Evolutionary conservation across 2,329 filamentous ascomycete species (phyloP).

Genomic region (Volutella citrinella): DNA sequence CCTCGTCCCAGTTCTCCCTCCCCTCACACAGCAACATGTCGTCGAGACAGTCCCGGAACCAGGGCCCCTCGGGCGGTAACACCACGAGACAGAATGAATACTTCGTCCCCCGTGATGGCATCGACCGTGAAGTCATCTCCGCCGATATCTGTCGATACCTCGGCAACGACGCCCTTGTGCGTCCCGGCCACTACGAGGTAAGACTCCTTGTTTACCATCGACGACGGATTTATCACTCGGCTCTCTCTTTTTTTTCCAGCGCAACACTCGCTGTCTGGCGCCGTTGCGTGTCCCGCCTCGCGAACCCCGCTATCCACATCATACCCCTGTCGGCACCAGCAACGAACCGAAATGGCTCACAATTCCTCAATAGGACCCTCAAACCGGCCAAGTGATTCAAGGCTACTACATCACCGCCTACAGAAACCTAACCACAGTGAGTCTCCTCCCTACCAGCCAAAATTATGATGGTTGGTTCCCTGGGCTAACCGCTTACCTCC

Average conservation of each 20-base stretch:
- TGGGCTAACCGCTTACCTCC: too few species aligned
- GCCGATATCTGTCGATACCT: conserved; percentile 82
- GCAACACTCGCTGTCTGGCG: conserved; percentile 7
- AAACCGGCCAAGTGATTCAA: conserved; percentile 58
- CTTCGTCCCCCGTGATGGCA: conserved; percentile 76
- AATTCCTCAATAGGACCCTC: conserved; percentile 42
- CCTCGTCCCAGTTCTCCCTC: too few species aligned
- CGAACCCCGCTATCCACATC: background rate
- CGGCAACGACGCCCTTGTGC: conserved; percentile 77
- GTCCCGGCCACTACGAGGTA: conserved; percentile 73
- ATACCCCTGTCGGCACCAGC: too few species aligned
- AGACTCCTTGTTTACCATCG: too few species aligned
- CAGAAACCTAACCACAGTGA: conserved; percentile 73
- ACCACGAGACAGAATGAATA: conserved; percentile 68
- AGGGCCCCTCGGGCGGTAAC: conserved; percentile 32
- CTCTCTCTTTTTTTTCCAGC: too few species aligned
- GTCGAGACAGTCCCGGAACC: too few species aligned
- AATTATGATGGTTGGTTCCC: too few species aligned
- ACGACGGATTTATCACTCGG: too few species aligned
- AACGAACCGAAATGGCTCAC: conserved; percentile 29
- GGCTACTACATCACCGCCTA: conserved; percentile 80
- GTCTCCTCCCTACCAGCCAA: too few species aligned
- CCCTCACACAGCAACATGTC: conserved; percentile 17
- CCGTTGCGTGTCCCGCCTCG: background rate
- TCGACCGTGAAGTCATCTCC: conserved; percentile 80